phyloP scores from a whole-genome alignment of 106 monocot genomes.

The Dioscorea zingiberensis region DNA sequence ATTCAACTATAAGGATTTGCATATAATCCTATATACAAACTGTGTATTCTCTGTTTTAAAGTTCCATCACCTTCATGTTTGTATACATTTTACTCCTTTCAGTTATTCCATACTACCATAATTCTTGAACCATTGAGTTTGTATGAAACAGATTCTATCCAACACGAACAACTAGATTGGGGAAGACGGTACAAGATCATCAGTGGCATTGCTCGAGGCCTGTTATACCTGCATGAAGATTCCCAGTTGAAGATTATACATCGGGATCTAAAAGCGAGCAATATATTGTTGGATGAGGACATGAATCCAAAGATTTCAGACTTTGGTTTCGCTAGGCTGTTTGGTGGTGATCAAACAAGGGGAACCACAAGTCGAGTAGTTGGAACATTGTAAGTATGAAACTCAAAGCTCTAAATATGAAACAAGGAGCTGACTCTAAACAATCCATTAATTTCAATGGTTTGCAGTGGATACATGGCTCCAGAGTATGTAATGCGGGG shows the following conservation, averaged over 20 bases:
- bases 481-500: conserved; percentile 15
- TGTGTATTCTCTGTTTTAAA: too few relatives aligned
- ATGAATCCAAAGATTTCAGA: conserved; percentile 18
- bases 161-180: conserved; percentile 4
- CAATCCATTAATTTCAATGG: too few relatives aligned
- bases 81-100: too few relatives aligned
- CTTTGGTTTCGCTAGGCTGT: conserved; percentile 13
- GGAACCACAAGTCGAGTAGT: conserved; percentile 1
- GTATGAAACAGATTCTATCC: conserved; percentile 2
- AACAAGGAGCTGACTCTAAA: too few relatives aligned
- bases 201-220: conserved; percentile 9
- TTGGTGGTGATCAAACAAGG: background rate
- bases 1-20: too few relatives aligned
- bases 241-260: conserved; percentile 7
- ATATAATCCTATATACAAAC: too few relatives aligned
- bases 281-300: conserved; percentile 8
- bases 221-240: conserved; percentile 12
- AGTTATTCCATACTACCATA: too few relatives aligned
- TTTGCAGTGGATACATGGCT: conserved; percentile 16
- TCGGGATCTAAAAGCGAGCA: conserved; percentile 12
- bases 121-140: too few relatives aligned
- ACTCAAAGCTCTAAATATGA: too few relatives aligned
- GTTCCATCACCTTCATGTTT: too few relatives aligned
- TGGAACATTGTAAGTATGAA: conserved; percentile 12
- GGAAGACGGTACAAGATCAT: conserved; percentile 10